These are phyloP conservation scores for Escovopsis sp. DNA, from an alignment of 2,329 filamentous ascomycete genomes.

Conservation along the genomic window DNA sequence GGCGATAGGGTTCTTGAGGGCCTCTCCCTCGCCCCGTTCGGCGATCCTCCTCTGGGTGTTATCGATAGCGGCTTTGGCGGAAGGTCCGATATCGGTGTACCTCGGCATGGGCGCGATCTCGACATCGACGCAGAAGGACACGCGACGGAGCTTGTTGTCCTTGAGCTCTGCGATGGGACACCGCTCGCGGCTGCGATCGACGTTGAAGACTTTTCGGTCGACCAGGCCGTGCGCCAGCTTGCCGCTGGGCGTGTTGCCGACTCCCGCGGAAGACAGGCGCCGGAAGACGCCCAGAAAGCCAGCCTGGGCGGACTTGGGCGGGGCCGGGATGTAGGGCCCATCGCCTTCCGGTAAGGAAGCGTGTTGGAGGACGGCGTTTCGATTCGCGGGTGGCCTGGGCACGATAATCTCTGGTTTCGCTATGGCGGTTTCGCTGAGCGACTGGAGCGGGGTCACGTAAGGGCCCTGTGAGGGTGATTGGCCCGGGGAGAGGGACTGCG, in stretches of 20 bases:
- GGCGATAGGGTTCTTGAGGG: constrained; percentile 50
- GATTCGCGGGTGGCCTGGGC: constrained; percentile 33
- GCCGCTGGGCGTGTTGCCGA: constrained; percentile 9
- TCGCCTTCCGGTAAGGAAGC: constrained; percentile 40
- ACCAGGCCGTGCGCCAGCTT: constrained; percentile 49
- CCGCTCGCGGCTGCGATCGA: constrained; percentile 64
- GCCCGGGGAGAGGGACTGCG: constrained; percentile 2
- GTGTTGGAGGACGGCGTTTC: constrained; percentile 45
- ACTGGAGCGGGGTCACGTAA: constrained; percentile 4
- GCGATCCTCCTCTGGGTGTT: constrained; percentile 42
- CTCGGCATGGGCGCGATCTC: constrained; percentile 83
- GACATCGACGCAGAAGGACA: constrained; percentile 93
- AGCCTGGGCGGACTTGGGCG: constrained; percentile 50
- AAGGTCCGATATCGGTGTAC: constrained; percentile 48
- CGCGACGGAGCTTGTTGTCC: constrained; percentile 65
- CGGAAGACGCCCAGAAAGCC: constrained; percentile 73
- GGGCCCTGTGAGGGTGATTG: constrained; percentile 3
- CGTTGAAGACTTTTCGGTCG: constrained; percentile 67
- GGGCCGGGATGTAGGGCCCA: constrained; percentile 57
- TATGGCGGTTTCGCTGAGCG: constrained; percentile 16
- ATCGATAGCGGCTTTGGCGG: constrained; percentile 24
- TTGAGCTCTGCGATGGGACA: constrained; percentile 69
- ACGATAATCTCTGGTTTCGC: constrained; percentile 15
- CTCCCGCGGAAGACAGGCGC: constrained; percentile 57
- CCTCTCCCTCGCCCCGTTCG: constrained; percentile 60